These are phyloP conservation scores for Cubamyces sp. DNA, from an alignment of 768 basidiomycete genomes.

Conservation along the genomic window DNA sequence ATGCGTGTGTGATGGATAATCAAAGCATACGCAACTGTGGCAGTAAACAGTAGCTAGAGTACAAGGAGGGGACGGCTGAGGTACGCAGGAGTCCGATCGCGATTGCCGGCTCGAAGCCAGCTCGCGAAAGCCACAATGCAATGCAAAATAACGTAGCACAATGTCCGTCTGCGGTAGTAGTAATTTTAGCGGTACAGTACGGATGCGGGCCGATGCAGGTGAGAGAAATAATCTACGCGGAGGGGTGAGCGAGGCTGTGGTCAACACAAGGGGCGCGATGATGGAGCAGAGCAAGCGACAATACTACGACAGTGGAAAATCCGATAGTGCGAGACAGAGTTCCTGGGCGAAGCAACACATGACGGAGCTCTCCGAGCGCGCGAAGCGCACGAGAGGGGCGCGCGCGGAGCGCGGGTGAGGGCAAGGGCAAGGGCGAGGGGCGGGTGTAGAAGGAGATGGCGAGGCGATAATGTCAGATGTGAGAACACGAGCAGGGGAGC, in stretches of 20 bases:
- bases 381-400: not conserved
- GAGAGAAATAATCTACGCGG: not conserved
- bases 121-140: not conserved
- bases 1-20: conserved; percentile 1
- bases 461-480: conserved; percentile 27
- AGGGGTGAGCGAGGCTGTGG: not conserved
- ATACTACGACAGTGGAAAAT: not conserved
- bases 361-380: not conserved
- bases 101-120: not conserved
- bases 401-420: not conserved
- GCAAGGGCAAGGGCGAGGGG: not conserved
- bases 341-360: not conserved
- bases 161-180: not conserved
- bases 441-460: conserved; percentile 20
- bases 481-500: conserved; percentile 17
- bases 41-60: conserved; percentile 4
- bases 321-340: not conserved
- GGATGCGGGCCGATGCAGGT: not conserved
- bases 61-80: conserved; percentile 2
- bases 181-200: conserved; percentile 6
- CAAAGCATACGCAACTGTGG: not conserved
- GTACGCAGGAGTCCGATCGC: not conserved
- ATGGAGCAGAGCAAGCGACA: not conserved
- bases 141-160: conserved; percentile 1
- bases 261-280: conserved; percentile 6